phyloP scores from a whole-genome alignment of 2,329 filamentous ascomycete genomes.

The Fusarium sp. region DNA sequence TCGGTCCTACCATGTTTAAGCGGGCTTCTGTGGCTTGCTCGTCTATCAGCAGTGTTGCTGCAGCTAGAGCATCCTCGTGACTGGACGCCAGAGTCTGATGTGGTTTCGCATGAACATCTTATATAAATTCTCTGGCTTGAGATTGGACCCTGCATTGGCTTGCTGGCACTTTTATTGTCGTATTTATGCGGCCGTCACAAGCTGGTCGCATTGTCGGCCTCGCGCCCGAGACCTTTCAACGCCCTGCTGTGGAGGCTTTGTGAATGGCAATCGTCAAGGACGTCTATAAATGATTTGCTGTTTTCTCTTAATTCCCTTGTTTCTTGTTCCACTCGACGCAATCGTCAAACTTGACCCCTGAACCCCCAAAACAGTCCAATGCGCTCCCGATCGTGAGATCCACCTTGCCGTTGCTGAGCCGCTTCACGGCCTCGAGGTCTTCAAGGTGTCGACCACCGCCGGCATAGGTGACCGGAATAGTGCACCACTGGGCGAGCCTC shows the following conservation, averaged over 20 bases:
- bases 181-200: conserved; percentile 16
- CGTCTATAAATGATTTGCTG: conserved; percentile 6
- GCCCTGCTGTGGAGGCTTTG: conserved; percentile 1
- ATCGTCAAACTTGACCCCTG: conserved; percentile 83
- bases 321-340: conserved; percentile 85
- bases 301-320: conserved; percentile 45
- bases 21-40: not conserved
- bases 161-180: conserved; percentile 3
- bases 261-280: not conserved
- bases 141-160: conserved; percentile 25
- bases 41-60: not conserved
- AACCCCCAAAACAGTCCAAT: conserved; percentile 92
- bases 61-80: not conserved
- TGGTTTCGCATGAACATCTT: not conserved
- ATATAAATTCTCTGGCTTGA: not conserved
- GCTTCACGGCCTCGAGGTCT: conserved; percentile 83
- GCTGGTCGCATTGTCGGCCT: conserved; percentile 17
- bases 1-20: not conserved
- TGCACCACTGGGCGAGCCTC: conserved; percentile 82
- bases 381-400: conserved; percentile 97
- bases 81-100: not conserved
- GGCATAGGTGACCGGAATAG: conserved; percentile 93
- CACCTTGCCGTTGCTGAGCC: conserved; percentile 78
- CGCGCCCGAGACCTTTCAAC: not conserved
- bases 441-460: conserved; percentile 85